phyloP scores from a whole-genome alignment of 495 filamentous ascomycete species.

The Aspergillus incahuasiensis region DNA sequence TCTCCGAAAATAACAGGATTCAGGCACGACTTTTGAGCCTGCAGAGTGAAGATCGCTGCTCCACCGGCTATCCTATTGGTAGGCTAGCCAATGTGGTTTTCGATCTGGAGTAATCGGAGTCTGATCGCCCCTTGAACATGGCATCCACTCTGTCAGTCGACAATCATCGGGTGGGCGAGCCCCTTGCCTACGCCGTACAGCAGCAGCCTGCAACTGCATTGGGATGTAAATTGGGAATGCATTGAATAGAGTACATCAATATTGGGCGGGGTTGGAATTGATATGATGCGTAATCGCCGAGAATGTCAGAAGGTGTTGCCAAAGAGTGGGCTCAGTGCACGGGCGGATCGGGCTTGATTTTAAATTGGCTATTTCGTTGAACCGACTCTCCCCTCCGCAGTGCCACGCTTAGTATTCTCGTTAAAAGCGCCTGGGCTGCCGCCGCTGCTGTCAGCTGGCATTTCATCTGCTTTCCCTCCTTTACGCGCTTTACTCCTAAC shows the following conservation, averaged over 20 bases:
- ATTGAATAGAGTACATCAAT: neutral
- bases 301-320: constrained; percentile 1
- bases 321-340: neutral
- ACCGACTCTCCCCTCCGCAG: neutral
- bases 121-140: constrained; percentile 2
- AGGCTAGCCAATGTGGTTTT: constrained; percentile 14
- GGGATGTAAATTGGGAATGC: neutral
- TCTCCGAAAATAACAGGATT: constrained; percentile 2
- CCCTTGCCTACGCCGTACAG: neutral
- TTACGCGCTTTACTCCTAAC: neutral
- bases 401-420: neutral
- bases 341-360: constrained; percentile 5
- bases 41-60: neutral
- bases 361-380: constrained; percentile 1
- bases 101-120: neutral
- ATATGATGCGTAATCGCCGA: neutral
- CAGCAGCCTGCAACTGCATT: neutral
- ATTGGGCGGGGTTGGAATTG: neutral
- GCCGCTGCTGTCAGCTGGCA: neutral
- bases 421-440: constrained; percentile 1
- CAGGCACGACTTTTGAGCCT: neutral
- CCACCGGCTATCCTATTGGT: neutral
- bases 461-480: neutral
- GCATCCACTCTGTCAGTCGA: constrained; percentile 1
- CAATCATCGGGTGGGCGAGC: neutral